phyloP scores from a whole-genome alignment of 2,329 filamentous ascomycete genomes.

The Alternaria tenuissima region DNA sequence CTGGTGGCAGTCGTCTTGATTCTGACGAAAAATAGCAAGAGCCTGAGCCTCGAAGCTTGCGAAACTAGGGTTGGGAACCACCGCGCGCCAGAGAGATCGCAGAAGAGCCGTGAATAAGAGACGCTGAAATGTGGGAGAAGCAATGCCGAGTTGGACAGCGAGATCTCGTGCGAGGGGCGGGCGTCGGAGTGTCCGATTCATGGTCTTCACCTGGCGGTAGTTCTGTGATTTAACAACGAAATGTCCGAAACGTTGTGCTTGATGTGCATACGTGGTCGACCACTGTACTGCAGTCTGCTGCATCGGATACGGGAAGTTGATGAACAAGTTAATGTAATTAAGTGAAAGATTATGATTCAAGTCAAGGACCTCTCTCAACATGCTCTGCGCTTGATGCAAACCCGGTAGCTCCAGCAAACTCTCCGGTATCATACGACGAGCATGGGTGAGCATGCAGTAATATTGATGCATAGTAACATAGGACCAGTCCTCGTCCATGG shows the following conservation, averaged over 20 bases:
- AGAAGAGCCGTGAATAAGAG: slow-evolving; percentile 63
- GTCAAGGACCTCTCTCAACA: slow-evolving; percentile 57
- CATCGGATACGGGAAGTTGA: slow-evolving; percentile 56
- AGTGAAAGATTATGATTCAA: slow-evolving; percentile 55
- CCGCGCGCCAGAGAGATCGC: slow-evolving; percentile 52
- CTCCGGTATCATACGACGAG: slow-evolving; percentile 48
- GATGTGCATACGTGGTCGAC: slow-evolving; percentile 41
- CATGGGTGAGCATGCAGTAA: slow-evolving; percentile 39
- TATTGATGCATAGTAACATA: slow-evolving; percentile 45
- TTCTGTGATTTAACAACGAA: slow-evolving; percentile 54
- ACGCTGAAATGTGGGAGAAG: slow-evolving; percentile 61
- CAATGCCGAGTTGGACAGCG: slow-evolving; percentile 56
- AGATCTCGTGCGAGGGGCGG: slow-evolving; percentile 68
- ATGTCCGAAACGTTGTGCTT: slow-evolving; percentile 41
- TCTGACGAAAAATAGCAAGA: slow-evolving; percentile 11
- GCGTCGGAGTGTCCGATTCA: slow-evolving; percentile 45
- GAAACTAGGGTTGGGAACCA: neutral
- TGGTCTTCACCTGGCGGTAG: slow-evolving; percentile 16
- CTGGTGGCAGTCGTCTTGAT: slow-evolving; percentile 16
- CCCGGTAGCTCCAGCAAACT: slow-evolving; percentile 49
- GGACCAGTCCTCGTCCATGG: slow-evolving; percentile 33
- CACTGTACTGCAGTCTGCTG: slow-evolving; percentile 35
- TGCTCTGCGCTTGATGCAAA: slow-evolving; percentile 39
- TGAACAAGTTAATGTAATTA: slow-evolving; percentile 56
- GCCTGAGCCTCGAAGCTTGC: slow-evolving; percentile 17